Evolutionary conservation across 371 early-diverging fungal species (phyloP).

Genomic region (Circinella minor): DNA sequence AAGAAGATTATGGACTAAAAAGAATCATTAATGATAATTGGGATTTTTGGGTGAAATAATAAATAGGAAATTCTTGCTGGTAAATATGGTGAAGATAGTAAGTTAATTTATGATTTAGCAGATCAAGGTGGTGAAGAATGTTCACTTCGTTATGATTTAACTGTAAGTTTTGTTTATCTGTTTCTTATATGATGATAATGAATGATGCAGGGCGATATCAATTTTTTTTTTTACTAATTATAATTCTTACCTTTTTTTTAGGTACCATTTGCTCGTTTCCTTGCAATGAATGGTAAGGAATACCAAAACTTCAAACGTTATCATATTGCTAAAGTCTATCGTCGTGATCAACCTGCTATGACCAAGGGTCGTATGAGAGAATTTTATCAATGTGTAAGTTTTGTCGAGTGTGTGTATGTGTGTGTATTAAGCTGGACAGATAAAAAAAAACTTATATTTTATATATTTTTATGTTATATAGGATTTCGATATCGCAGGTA

Average conservation of each 20-base stretch:
- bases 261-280: constrained; percentile 96
- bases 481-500: constrained; percentile 99
- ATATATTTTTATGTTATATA: neutral
- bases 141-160: constrained; percentile 98
- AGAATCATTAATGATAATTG: neutral
- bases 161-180: constrained; percentile 52
- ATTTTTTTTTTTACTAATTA: too few species aligned
- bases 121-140: constrained; percentile 99
- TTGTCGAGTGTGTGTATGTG: constrained; percentile 24
- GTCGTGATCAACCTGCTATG: constrained; percentile 99
- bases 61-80: constrained; percentile 86
- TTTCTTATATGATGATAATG: neutral
- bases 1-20: neutral
- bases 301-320: constrained; percentile 95
- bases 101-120: constrained; percentile 97
- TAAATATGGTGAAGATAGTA: constrained; percentile 99
- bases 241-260: neutral
- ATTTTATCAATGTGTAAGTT: constrained; percentile 90
- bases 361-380: constrained; percentile 98
- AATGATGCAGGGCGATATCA: too few species aligned
- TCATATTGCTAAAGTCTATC: constrained; percentile 99
- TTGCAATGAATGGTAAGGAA: constrained; percentile 90
- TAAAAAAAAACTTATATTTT: neutral
- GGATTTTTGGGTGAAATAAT: neutral
- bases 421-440: neutral